phyloP scores from a whole-genome alignment of 495 filamentous ascomycete species.

The Hypoxylon crocopeplum region DNA sequence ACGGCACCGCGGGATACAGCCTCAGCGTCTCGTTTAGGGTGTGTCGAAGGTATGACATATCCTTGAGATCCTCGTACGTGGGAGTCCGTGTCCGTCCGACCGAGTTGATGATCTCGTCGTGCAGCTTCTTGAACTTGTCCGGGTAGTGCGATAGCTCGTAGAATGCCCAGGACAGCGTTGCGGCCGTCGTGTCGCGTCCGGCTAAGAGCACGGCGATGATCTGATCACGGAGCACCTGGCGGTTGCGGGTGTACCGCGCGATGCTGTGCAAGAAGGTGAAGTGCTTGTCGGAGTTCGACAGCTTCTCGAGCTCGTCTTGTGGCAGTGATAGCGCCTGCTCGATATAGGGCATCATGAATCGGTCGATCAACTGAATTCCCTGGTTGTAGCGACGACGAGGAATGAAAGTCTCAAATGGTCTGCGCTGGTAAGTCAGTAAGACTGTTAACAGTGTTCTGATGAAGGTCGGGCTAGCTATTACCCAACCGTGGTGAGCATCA shows the following conservation, averaged over 20 bases:
- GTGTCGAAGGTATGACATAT: slow-evolving; percentile 48
- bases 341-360: slow-evolving; percentile 61
- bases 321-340: slow-evolving; percentile 56
- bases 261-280: slow-evolving; percentile 59
- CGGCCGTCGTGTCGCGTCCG: slow-evolving; percentile 67
- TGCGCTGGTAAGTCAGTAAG: slow-evolving; percentile 23
- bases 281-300: slow-evolving; percentile 47
- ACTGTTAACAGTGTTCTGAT: background rate
- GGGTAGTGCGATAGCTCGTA: slow-evolving; percentile 60
- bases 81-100: slow-evolving; percentile 41
- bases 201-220: slow-evolving; percentile 65
- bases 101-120: slow-evolving; percentile 45
- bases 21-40: slow-evolving; percentile 57
- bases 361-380: slow-evolving; percentile 53
- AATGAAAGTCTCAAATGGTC: slow-evolving; percentile 52
- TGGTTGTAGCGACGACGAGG: slow-evolving; percentile 51
- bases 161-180: slow-evolving; percentile 62
- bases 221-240: slow-evolving; percentile 62
- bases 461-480: slow-evolving; percentile 23
- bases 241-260: slow-evolving; percentile 51
- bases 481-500: slow-evolving; percentile 51
- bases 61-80: slow-evolving; percentile 50
- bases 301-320: slow-evolving; percentile 58
- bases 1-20: slow-evolving; percentile 59
- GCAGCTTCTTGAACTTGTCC: slow-evolving; percentile 53